Evolutionary conservation across 225 moss, liverwort and hornwort genomes (phyloP), one percentile per base, ranked within the genome.

Genomic region (Physcomitrium patens): DNA sequence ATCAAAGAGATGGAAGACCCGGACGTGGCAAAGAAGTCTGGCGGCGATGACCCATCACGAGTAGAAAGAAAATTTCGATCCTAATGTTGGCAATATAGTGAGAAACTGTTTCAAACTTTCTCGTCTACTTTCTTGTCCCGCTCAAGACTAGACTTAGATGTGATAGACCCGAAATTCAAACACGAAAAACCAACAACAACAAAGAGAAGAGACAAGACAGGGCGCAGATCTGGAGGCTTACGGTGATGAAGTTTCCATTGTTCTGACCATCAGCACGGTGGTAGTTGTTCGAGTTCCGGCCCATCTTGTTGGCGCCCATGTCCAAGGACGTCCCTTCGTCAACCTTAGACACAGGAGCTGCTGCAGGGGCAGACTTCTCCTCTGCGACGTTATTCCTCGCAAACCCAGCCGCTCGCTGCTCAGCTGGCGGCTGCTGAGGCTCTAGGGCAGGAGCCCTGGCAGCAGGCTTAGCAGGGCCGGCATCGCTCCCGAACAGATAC

Each of bases 231-330:
- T 9, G 62, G 17, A 19, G 11, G 47, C 94, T 79, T 57, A 96
- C 96, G 41, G 92, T 97, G 53, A 97, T 94, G 75, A 97, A 97
- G 94, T 97, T 97, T 10, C 92, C 94, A 10, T 92, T 94, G 75
- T 97, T 97, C 81, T 97, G 94, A 16, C 94, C 96, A 46, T 97
- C 94, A 7, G 93, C 94, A 26, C 92, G 94, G 80, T 97, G 94
- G 64, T 97, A 97, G 91, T 97, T 97, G 67, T 97, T 97, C 0
- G 84, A 91, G 91, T 85, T 94, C 53, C 96, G 85, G 57, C 92
- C 94, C 65, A 93, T 22, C 73, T 89, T 96, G 46, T 86, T 61
- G 20, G 78, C 69, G 2, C 85, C 90, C 89, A 89, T 86, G 27
- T 89, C 91, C 67, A 93, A 65, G 0, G 91, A 83, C 0, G 94